Conservation (phyloP, 352 stramenopile genomes). For the Globisporangium spiculum region DNA sequence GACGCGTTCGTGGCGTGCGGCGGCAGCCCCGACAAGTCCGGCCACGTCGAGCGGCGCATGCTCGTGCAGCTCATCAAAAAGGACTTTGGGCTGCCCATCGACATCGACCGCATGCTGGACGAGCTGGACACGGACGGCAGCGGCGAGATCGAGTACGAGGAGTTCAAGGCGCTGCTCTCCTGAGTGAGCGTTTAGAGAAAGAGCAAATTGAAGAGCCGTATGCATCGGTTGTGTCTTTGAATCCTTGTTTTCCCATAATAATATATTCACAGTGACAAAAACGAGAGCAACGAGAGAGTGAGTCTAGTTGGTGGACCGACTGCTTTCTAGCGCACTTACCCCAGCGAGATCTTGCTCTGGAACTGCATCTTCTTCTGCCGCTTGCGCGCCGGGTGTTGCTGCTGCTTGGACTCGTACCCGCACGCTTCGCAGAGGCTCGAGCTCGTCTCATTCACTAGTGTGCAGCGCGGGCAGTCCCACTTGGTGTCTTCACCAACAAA, state of each 20-base stretch:
- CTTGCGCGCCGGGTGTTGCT: slow-evolving; percentile 37
- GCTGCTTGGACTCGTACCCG: slow-evolving; percentile 41
- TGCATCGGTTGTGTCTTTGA: not conserved
- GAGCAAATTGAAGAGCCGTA: not conserved
- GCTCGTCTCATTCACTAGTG: slow-evolving; percentile 67
- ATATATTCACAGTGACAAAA: slow-evolving; percentile 20
- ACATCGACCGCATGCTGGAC: slow-evolving; percentile 96
- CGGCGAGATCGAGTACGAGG: slow-evolving; percentile 95
- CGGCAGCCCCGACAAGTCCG: slow-evolving; percentile 88
- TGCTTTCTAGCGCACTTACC: not conserved
- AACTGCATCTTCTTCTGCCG: slow-evolving; percentile 74
- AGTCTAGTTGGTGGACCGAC: not conserved
- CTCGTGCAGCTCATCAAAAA: slow-evolving; percentile 96
- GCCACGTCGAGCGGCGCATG: slow-evolving; percentile 87
- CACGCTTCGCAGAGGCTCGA: slow-evolving; percentile 62
- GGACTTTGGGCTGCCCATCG: slow-evolving; percentile 94
- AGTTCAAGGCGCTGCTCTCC: slow-evolving; percentile 93
- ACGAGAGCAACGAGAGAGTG: not conserved
- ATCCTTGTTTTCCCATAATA: slow-evolving; percentile 19
- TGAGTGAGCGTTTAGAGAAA: slow-evolving; percentile 12
- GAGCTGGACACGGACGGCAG: slow-evolving; percentile 93
- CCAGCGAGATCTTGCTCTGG: slow-evolving; percentile 75
- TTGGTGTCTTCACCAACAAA: slow-evolving; percentile 24
- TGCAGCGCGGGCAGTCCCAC: slow-evolving; percentile 78
- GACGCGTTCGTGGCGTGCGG: slow-evolving; percentile 96